phyloP scores from a whole-genome alignment of 2,329 filamentous ascomycete species.

The Clonostachys rosea region DNA sequence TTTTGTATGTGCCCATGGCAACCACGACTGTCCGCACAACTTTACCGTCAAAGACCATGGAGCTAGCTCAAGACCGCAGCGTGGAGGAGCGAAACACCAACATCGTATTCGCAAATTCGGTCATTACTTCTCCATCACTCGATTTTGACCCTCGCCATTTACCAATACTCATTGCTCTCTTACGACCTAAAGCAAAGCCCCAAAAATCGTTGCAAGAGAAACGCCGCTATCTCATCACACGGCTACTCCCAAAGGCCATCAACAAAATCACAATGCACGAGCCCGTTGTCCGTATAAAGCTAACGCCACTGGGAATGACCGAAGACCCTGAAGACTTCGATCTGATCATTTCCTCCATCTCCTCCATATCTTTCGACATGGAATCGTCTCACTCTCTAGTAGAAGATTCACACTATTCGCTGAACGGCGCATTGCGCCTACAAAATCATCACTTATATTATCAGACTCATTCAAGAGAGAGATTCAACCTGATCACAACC shows the following conservation, averaged over 20 bases:
- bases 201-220: slow-evolving; percentile 31
- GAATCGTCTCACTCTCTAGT: slow-evolving; percentile 92
- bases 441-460: slow-evolving; percentile 91
- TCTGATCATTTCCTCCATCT: slow-evolving; percentile 90
- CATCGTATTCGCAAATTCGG: slow-evolving; percentile 92
- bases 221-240: slow-evolving; percentile 71
- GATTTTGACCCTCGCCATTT: slow-evolving; percentile 91
- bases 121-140: slow-evolving; percentile 91
- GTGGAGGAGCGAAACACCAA: slow-evolving; percentile 87
- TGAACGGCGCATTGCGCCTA: slow-evolving; percentile 76
- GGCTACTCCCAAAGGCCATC: slow-evolving; percentile 87
- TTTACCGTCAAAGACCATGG: slow-evolving; percentile 87
- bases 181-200: slow-evolving; percentile 49
- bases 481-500: slow-evolving; percentile 82
- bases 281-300: slow-evolving; percentile 82
- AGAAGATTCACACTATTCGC: slow-evolving; percentile 80
- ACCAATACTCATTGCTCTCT: slow-evolving; percentile 74
- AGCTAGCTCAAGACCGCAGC: slow-evolving; percentile 66
- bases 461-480: slow-evolving; percentile 76
- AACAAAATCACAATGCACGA: slow-evolving; percentile 97
- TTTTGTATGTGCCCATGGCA: slow-evolving; percentile 94
- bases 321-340: slow-evolving; percentile 79
- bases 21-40: slow-evolving; percentile 95
- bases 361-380: slow-evolving; percentile 85
- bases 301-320: slow-evolving; percentile 69